Evolutionary conservation across 2,329 filamentous ascomycete genomes (phyloP).

Genomic region (Sarocladium brachiariae): DNA sequence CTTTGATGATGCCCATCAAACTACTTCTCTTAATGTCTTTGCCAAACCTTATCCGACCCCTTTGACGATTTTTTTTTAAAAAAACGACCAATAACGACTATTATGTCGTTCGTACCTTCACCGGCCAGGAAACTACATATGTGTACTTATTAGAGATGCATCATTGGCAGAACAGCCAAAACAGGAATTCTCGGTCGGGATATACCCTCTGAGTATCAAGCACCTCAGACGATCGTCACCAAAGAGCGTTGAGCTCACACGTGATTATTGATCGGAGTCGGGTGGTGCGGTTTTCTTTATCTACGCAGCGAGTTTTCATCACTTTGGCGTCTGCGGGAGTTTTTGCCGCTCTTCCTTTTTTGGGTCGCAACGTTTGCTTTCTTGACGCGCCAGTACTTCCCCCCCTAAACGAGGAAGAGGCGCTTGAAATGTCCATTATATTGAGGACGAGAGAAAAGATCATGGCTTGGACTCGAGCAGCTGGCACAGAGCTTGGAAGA

Average conservation of each 20-base stretch:
- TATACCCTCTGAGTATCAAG: conserved; percentile 3
- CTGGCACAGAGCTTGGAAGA: not conserved
- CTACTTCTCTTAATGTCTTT: too few relatives aligned
- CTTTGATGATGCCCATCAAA: too few relatives aligned
- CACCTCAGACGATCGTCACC: too few relatives aligned
- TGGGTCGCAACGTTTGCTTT: too few relatives aligned
- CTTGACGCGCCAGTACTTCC: too few relatives aligned
- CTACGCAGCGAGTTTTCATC: not conserved
- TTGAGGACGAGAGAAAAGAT: conserved; percentile 1
- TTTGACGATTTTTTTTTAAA: too few relatives aligned
- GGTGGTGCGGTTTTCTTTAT: too few relatives aligned
- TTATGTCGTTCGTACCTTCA: not conserved
- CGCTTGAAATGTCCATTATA: conserved; percentile 2
- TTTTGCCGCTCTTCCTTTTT: not conserved
- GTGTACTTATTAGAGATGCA: conserved; percentile 10
- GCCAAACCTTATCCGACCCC: too few relatives aligned
- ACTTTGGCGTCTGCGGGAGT: not conserved
- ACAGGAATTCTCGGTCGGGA: conserved; percentile 5
- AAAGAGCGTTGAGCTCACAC: too few relatives aligned
- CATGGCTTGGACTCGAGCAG: not conserved
- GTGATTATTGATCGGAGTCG: not conserved
- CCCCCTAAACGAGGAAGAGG: not conserved
- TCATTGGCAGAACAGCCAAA: conserved; percentile 5
- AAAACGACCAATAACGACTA: conserved; percentile 3
- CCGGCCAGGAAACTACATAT: conserved; percentile 7